Evolutionary conservation across 768 basidiomycete genomes (phyloP).

Genomic region (Trametes punicea): DNA sequence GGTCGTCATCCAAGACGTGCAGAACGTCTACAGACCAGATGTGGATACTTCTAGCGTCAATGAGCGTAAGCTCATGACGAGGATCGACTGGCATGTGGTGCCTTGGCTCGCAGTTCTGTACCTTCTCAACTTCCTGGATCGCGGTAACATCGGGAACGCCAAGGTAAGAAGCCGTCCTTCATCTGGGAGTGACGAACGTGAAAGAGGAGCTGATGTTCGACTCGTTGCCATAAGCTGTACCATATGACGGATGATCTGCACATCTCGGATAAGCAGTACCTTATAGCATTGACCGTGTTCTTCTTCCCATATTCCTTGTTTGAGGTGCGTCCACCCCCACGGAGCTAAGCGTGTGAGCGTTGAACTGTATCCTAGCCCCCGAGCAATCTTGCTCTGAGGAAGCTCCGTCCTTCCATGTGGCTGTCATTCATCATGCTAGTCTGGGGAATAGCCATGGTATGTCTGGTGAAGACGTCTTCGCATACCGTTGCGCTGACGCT

Average conservation of each 20-base stretch:
- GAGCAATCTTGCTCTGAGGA: constrained; percentile 59
- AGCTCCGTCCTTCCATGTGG: constrained; percentile 67
- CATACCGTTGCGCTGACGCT: background rate
- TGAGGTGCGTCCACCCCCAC: constrained; percentile 44
- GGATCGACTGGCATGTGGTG: constrained; percentile 63
- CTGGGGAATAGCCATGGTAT: constrained; percentile 43
- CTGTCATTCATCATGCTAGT: constrained; percentile 40
- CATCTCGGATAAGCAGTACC: constrained; percentile 62
- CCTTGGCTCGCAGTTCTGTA: constrained; percentile 78
- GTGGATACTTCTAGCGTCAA: constrained; percentile 52
- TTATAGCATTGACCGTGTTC: constrained; percentile 68
- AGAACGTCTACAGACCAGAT: constrained; percentile 44
- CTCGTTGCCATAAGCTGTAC: constrained; percentile 45
- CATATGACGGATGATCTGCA: constrained; percentile 52
- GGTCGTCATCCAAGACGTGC: constrained; percentile 13
- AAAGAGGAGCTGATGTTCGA: background rate
- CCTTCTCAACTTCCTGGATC: constrained; percentile 67
- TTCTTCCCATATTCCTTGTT: constrained; percentile 73
- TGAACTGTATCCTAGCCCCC: constrained; percentile 41
- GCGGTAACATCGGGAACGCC: constrained; percentile 68
- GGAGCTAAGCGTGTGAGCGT: background rate
- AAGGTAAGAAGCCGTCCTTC: constrained; percentile 41
- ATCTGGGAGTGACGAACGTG: background rate
- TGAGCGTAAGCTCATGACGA: constrained; percentile 52
- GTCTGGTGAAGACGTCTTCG: background rate